These are phyloP conservation scores for Trypanosoma avium DNA, from an alignment of 208 protist genomes.

Conservation along the genomic window DNA sequence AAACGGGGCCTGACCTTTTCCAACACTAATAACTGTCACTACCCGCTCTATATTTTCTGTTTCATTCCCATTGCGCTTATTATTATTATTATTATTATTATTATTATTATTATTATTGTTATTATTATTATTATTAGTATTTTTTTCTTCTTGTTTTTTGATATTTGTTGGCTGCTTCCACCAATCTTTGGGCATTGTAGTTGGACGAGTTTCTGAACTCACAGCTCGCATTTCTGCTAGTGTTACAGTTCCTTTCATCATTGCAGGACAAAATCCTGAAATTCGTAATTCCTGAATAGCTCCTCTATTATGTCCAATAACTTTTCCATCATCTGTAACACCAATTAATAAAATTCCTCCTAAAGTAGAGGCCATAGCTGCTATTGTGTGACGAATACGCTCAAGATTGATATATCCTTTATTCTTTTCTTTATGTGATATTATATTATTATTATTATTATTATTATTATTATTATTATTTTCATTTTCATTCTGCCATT, in stretches of 20 bases:
- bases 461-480: neutral
- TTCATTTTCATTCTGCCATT: conserved; percentile 4
- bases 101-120: neutral
- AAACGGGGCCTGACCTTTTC: conserved; percentile 70
- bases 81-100: neutral
- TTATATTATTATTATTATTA: neutral
- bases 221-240: conserved; percentile 62
- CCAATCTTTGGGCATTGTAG: conserved; percentile 62
- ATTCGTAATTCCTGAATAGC: conserved; percentile 47
- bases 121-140: neutral
- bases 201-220: neutral
- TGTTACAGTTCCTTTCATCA: conserved; percentile 70
- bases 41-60: conserved; percentile 31
- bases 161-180: too few relatives aligned
- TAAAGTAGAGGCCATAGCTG: conserved; percentile 74
- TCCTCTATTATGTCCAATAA: conserved; percentile 63
- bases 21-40: conserved; percentile 67
- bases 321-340: conserved; percentile 61
- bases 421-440: neutral
- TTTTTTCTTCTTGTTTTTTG: too few relatives aligned
- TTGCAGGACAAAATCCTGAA: conserved; percentile 81
- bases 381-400: conserved; percentile 78
- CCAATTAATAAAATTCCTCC: conserved; percentile 80
- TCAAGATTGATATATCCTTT: conserved; percentile 56
- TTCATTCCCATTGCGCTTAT: too few relatives aligned